Percentiles rank a stretch among this genome's conserved stretches.
Conservation (phyloP, 148 eudicot species). For the Diospyros lotus region DNA sequence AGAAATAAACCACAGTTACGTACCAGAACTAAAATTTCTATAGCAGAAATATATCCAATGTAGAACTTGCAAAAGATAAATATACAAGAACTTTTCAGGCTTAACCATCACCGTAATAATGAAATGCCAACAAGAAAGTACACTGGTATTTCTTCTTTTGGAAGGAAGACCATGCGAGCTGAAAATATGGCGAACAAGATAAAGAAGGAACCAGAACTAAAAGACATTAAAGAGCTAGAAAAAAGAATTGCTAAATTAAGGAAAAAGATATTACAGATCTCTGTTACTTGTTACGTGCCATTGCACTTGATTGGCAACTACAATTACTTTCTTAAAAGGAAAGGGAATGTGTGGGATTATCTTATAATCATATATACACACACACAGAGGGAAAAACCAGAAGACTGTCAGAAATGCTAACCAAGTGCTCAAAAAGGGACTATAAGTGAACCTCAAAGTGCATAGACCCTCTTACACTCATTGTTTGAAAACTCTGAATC, state of each 20-base stretch:
- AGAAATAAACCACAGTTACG: background rate
- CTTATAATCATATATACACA: background rate
- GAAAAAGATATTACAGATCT: background rate
- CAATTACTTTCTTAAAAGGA: background rate
- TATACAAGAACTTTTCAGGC: background rate
- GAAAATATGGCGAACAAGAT: background rate
- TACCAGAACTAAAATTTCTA: background rate
- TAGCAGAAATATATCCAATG: background rate
- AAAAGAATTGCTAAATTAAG: background rate
- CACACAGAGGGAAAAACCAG: background rate
- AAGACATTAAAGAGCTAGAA: background rate
- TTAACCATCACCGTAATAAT: background rate
- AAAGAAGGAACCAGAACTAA: background rate
- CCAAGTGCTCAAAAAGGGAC: background rate
- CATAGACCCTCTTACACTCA: constrained; percentile 40
- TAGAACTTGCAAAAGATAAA: background rate
- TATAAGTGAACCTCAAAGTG: constrained; percentile 27
- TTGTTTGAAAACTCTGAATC: constrained; percentile 32
- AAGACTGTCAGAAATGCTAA: constrained; percentile 3
- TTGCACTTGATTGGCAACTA: background rate
- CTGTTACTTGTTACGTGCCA: background rate
- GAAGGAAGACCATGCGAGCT: background rate
- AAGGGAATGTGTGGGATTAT: background rate
- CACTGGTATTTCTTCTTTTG: background rate
- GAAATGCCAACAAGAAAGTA: background rate